Evolutionary conservation across 2,329 filamentous ascomycete genomes (phyloP), one percentile per base, ranked within the genome.

Genomic region (Gnomoniopsis sp.): DNA sequence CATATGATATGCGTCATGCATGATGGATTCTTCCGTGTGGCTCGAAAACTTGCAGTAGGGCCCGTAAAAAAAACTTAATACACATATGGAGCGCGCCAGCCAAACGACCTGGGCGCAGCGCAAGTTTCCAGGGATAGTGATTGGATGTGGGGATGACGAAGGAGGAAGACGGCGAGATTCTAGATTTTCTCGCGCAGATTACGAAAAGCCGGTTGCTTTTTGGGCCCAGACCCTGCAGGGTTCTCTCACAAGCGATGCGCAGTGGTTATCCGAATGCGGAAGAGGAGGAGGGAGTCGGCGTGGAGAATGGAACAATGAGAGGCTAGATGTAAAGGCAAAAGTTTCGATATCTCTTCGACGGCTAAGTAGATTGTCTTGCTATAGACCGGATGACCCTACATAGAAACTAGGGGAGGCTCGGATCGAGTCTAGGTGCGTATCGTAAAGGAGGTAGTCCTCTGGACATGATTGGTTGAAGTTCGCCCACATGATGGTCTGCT

Each of bases 401-500:
- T 33, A 4, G 12, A 41, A 22, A 53, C 19, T 23, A 19, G 8
- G 43, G 23, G 22, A n/a, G 15, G 54, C 49, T 57, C 54, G 54
- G 53, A 57, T 54, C 43, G 15, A 57, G 58, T 49, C 49, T 51
- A 60, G 54, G 55, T 55, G 51, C 33, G n/a, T 19, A 44, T 47
- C 34, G 55, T 55, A 43, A 46, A 44, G 59, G 43, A 36, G 52
- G 38, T 33, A 55, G 19, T 10, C 23, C 17, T 21, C 10, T 8
- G 3, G 11, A 21, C n/a, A 15, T 58, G 55, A 61, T 61, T 61
- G 59, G 59, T 46, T 26, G 15, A 17, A 8, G 10, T 2, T 26
- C 15, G 54, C 59, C 59, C 59, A 61, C 59, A 61, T 61, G 59
- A 61, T 56, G 48, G 43, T 15, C 19, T 47, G 48, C 53, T 38